A percentile compares a stretch with the other conserved stretches of the same genome.
phyloP scores from a whole-genome alignment of 352 stramenopile genomes.

The Thraustochytrium sp. region DNA sequence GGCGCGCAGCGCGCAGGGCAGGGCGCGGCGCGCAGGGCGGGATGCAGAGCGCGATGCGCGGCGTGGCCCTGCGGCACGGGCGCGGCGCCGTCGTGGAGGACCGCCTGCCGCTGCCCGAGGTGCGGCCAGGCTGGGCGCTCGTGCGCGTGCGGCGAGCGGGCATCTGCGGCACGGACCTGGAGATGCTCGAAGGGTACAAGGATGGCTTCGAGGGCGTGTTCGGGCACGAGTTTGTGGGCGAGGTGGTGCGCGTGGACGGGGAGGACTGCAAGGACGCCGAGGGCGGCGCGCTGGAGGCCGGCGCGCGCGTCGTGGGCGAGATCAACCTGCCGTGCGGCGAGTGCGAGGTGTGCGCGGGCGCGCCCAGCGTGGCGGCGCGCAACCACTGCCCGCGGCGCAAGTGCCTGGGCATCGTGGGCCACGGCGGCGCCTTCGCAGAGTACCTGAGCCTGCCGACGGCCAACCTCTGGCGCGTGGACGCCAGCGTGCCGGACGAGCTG shows the following conservation, averaged over 20 bases:
- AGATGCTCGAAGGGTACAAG: conserved; percentile 70
- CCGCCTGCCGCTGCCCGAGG: conserved; percentile 54
- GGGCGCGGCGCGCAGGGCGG: too few relatives aligned
- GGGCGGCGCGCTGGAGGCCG: conserved; percentile 55
- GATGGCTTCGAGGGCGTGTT: conserved; percentile 62
- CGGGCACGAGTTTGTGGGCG: conserved; percentile 80
- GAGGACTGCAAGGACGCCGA: conserved; percentile 42
- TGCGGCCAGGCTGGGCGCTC: conserved; percentile 55
- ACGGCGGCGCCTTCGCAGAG: conserved; percentile 71
- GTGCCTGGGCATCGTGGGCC: conserved; percentile 70
- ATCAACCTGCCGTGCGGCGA: conserved; percentile 77
- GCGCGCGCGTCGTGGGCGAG: conserved; percentile 76
- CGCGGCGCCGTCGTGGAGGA: conserved; percentile 42
- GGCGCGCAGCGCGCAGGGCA: too few relatives aligned
- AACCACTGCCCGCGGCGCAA: conserved; percentile 77
- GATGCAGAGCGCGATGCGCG: too few relatives aligned
- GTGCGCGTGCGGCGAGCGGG: conserved; percentile 62
- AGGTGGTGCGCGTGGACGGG: conserved; percentile 62
- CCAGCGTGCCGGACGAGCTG: conserved; percentile 61
- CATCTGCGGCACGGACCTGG: conserved; percentile 66
- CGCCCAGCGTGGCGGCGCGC: conserved; percentile 54
- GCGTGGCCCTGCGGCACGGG: neutral
- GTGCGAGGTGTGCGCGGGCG: conserved; percentile 56
- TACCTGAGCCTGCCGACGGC: conserved; percentile 67
- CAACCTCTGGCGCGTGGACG: conserved; percentile 73